Conservation (phyloP, 306 rosid species). For the Prunus armeniaca region DNA sequence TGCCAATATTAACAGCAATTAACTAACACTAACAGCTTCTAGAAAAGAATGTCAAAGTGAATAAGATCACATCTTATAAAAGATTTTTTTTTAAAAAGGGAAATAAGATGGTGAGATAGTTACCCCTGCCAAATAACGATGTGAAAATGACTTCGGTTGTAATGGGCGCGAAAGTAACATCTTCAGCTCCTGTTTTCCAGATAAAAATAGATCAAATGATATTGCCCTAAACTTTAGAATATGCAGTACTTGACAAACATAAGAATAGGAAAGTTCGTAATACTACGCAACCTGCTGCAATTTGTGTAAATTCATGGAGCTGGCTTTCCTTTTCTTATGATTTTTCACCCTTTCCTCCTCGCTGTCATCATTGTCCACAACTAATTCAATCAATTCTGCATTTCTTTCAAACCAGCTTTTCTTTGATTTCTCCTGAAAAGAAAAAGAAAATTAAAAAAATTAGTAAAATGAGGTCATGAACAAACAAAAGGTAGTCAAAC, state of each 20-base stretch:
- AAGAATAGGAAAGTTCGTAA: not conserved
- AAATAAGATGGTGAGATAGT: constrained; percentile 1
- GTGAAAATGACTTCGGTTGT: constrained; percentile 80
- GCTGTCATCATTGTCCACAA: constrained; percentile 59
- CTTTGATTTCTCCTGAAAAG: constrained; percentile 61
- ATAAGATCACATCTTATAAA: too few relatives aligned
- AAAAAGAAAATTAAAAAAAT: not conserved
- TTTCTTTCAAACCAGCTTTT: constrained; percentile 85
- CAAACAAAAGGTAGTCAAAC: too few relatives aligned
- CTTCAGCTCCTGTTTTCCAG: constrained; percentile 66
- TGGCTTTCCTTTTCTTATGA: constrained; percentile 59
- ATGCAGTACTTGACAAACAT: not conserved
- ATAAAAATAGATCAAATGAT: constrained; percentile 10
- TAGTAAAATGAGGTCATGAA: not conserved
- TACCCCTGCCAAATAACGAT: constrained; percentile 93
- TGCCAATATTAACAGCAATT: not conserved
- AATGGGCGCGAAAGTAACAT: constrained; percentile 70
- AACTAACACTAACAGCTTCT: not conserved
- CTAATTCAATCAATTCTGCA: constrained; percentile 69
- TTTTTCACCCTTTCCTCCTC: constrained; percentile 78
- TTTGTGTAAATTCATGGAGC: constrained; percentile 57
- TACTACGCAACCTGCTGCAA: constrained; percentile 57
- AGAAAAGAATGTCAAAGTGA: not conserved
- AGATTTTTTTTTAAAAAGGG: not conserved
- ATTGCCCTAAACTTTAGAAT: constrained; percentile 2